phyloP scores from a whole-genome alignment of 2,329 filamentous ascomycete species.

The Didymellaceae sp. region DNA sequence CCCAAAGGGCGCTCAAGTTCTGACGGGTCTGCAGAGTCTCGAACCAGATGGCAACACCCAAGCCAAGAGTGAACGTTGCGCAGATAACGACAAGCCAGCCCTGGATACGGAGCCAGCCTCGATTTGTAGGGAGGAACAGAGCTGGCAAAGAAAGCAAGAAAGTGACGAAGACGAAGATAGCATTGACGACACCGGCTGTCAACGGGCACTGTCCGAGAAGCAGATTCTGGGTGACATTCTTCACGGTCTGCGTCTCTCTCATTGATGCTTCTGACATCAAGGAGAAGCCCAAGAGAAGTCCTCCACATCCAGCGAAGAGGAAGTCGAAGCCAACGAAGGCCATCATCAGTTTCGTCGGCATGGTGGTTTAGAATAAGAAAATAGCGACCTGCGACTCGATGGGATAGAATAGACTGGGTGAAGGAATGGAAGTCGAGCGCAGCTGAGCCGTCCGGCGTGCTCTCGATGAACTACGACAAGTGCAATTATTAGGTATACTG shows the following conservation, averaged over 20 bases:
- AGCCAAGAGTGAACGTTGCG: conserved; percentile 67
- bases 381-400: conserved; percentile 21
- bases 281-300: conserved; percentile 60
- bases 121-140: conserved; percentile 69
- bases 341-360: conserved; percentile 61
- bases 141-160: conserved; percentile 74
- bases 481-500: conserved; percentile 40
- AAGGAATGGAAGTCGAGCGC: conserved; percentile 44
- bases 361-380: conserved; percentile 39
- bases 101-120: conserved; percentile 73
- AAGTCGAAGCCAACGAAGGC: conserved; percentile 59
- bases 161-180: conserved; percentile 72
- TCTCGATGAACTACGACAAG: conserved; percentile 41
- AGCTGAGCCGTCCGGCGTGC: conserved; percentile 49
- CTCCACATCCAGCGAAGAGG: conserved; percentile 60
- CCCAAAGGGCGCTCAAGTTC: conserved; percentile 68
- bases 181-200: conserved; percentile 74
- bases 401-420: conserved; percentile 3
- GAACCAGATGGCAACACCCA: conserved; percentile 69
- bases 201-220: conserved; percentile 61
- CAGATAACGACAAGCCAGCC: conserved; percentile 72
- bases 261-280: conserved; percentile 56
- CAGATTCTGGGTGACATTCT: conserved; percentile 59
- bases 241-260: conserved; percentile 51
- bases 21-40: conserved; percentile 72